phyloP scores from a whole-genome alignment of 2,329 filamentous ascomycete species.

The Stemphylium beticola region DNA sequence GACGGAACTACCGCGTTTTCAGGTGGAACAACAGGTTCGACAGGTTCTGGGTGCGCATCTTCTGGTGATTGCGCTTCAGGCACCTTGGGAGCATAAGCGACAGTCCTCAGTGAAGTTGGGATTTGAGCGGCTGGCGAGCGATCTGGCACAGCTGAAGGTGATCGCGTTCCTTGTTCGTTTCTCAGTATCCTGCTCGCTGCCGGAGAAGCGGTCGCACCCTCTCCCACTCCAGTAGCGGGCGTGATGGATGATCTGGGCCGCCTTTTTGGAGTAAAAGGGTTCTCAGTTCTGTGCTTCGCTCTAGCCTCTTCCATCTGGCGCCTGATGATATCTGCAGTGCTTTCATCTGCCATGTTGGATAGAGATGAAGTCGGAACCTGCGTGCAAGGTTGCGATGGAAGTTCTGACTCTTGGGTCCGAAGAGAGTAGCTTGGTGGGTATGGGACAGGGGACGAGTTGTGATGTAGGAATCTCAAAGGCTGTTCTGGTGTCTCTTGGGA shows the following conservation, averaged over 20 bases:
- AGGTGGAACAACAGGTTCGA: conserved; percentile 3
- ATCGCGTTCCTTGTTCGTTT: conserved; percentile 36
- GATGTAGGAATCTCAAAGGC: conserved; percentile 1
- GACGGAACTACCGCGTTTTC: conserved; percentile 1
- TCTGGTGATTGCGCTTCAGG: conserved; percentile 4
- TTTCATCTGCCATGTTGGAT: conserved; percentile 25
- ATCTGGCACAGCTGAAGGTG: conserved; percentile 45
- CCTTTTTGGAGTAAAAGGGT: conserved; percentile 17
- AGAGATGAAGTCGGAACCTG: conserved; percentile 19
- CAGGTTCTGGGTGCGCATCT: conserved; percentile 5
- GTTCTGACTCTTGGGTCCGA: conserved; percentile 21
- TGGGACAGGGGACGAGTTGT: conserved; percentile 28
- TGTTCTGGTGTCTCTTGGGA: conserved; percentile 38
- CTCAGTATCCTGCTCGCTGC: conserved; percentile 6
- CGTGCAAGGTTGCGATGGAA: conserved; percentile 28
- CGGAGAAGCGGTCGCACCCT: not conserved
- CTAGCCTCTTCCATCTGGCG: conserved; percentile 18
- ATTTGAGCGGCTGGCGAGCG: conserved; percentile 27
- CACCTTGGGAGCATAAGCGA: conserved; percentile 28
- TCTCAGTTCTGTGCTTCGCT: conserved; percentile 14
- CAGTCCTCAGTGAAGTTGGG: conserved; percentile 37
- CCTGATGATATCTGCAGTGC: conserved; percentile 5
- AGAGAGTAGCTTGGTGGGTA: conserved; percentile 33
- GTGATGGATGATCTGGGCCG: conserved; percentile 8
- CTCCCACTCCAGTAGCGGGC: not conserved